Base-by-base conservation (phyloP, 306 rosid genomes). In the Cucurbita moschata region DNA sequence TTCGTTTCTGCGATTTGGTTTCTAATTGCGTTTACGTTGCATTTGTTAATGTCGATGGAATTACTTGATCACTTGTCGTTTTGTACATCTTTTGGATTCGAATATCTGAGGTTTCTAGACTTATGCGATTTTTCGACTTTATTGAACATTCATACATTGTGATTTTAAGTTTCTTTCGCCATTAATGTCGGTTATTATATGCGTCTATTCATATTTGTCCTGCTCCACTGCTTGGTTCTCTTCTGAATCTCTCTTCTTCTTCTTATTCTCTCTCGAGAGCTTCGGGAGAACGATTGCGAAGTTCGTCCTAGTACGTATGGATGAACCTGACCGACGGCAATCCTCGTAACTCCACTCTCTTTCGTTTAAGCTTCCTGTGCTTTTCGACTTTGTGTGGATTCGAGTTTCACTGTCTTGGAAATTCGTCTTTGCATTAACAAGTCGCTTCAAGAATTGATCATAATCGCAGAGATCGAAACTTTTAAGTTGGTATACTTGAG, bases 401-500 rank as follows among this genome's bases (percentile, higher is more conserved):
- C 16, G 11, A 60, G 6, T 59, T 15, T 61, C 67, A 60, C 52
- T 49, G 62, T 47, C 52, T 77, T 76, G 78, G 81, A 83, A 81
- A 78, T 80, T 71, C 71, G 79, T 73, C 15, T 75, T 76, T 78
- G 75, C 80, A 55, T 70, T 46, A 66, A 44, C 23, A 76, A 84
- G 46, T 77, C 77, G 79, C 75, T 54, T 63, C 73, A 80, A 77
- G 80, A 68, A 81, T 61, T 75, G 30, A 81, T 37, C 59, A 12
- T 35, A 61, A 77, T 76, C 63, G 30, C 73, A 74, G 77, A 57
- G 83, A 39, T 55, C 72, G 78, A 74, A 77, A 73, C 67, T 71
- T 56, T 55, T 81, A 63, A 72, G 77, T 74, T 80, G 84, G 83
- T 78, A 75, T 75, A 74, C 77, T 76, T 21, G 70, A 74, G 82